Evolutionary conservation across 495 filamentous ascomycete genomes (phyloP), one percentile per base, ranked within the genome.

Genomic region (Bombardia bombarda): DNA sequence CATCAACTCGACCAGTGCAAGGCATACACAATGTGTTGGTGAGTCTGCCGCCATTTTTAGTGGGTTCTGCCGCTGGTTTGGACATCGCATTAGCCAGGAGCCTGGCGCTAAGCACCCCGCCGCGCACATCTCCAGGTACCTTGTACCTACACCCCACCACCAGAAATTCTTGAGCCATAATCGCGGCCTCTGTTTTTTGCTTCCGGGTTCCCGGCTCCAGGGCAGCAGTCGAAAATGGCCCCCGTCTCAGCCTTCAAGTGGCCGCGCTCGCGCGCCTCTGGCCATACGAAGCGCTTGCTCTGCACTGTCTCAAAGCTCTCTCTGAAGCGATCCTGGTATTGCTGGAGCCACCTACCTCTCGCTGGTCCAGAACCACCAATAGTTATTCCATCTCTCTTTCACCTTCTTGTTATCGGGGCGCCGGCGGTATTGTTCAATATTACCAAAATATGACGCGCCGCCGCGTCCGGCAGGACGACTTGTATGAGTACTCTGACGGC

Each of bases 371-470:
- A 39, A 39, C 37, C 22, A 39, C 22, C 37, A 39, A 39, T n/a
- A 39, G 37, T 26, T 39, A 39, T 39, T 39, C 21, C 37, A 39
- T 39, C 37, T 39, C 37, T 37, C 37, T 39, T 39, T 25, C 37
- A 9, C 37, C 22, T 39, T 39, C 37, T 39, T 39, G 37, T 39
- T 39, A 39, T 39, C 37, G 20, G n/a, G 37, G 16, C 37, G 37
- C 37, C 37, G 21, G 21, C 22, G 20, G 20, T 39, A 39, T 39
- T 39, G 37, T 39, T 39, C 37, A 39, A 39, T 7, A 39, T 39
- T 39, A 39, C 20, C 37, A 39, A 39, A 39, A 39, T 25, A 39
- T 39, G 22, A 39, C 37, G 37, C 22, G 37, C 37, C 37, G 37
- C 37, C 20, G 22, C 37, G 37, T 39, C 37, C 21, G 20, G 37